Evolutionary conservation across 106 monocot species (phyloP), one percentile per base, ranked within the genome.

Genomic region (Platanthera guangdongensis): DNA sequence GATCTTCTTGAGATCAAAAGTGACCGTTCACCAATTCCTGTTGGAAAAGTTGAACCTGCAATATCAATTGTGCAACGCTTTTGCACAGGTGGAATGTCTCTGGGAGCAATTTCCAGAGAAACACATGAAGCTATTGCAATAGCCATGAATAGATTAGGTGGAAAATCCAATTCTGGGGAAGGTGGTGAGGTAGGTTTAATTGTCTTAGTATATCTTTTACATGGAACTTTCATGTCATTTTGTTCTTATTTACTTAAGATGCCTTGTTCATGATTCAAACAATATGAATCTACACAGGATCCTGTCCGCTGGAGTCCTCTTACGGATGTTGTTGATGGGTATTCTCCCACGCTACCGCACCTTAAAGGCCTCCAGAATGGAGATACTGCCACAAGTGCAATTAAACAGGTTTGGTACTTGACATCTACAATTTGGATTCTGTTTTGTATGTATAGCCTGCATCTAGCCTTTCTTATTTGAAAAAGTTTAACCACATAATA

Each of bases 291-390:
- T 53, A 32, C 86, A 39, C 63, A 97, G 97, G 97, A 97, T 84
- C 97, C 97, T 53, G 81, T 97, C 77, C 93, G 97, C 47, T 97
- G 97, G 97, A 91, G 82, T 75, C 97, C 97, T 46, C 85, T 97
- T 22, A 85, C 82, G 70, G 97, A 97, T 86, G 97, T 97, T 72
- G 84, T 85, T 74, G 97, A 97, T 90, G 97, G 97, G 14, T 97
- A 97, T 82, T 97, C 97, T 50, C 89, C 97, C 55, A 97, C 97
- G 52, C 89, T 97, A 76, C 94, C 97, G 80, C 97, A 97, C 80
- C 94, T 97, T 46, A 97, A 97, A 82, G 97, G 97, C 53, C 97
- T 97, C 80, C 97, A 97, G 74, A 97, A 97, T 91, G 97, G 97
- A 51, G 97, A 97, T 76, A 97, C 94, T 32, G 97, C 97, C 51